phyloP scores from a whole-genome alignment of 495 filamentous ascomycete genomes.

The Podospora comata region DNA sequence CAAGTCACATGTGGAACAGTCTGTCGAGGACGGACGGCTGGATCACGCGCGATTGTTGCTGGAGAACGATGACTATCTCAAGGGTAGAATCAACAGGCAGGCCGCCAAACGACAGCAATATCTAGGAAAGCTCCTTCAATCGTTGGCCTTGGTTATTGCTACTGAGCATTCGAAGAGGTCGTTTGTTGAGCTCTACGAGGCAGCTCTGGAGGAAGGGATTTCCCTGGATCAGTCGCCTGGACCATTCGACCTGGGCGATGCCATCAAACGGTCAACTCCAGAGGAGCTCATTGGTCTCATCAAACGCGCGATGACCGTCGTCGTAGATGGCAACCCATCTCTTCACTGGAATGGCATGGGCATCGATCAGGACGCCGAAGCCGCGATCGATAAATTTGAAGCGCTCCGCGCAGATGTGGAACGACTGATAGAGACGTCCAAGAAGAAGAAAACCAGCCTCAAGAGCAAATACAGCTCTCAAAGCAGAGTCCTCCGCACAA shows the following conservation, averaged over 20 bases:
- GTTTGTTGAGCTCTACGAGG: constrained; percentile 41
- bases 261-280: constrained; percentile 42
- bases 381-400: constrained; percentile 35
- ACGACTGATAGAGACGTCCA: constrained; percentile 38
- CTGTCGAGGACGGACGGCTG: constrained; percentile 36
- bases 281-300: constrained; percentile 40
- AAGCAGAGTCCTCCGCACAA: constrained; percentile 71
- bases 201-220: constrained; percentile 37
- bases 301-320: constrained; percentile 29
- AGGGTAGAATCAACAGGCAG: constrained; percentile 25
- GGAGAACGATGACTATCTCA: constrained; percentile 40
- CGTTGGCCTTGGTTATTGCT: constrained; percentile 25
- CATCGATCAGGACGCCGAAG: constrained; percentile 31
- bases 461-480: constrained; percentile 72
- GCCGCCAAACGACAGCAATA: constrained; percentile 23
- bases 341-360: constrained; percentile 18
- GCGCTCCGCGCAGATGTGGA: constrained; percentile 41
- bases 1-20: constrained; percentile 46
- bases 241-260: constrained; percentile 32
- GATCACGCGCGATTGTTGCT: constrained; percentile 38
- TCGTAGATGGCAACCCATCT: constrained; percentile 39
- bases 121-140: constrained; percentile 28
- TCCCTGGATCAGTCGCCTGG: constrained; percentile 25
- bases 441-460: constrained; percentile 50
- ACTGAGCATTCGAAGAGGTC: constrained; percentile 17